Evolutionary conservation across 495 filamentous ascomycete species (phyloP), one percentile per base, ranked within the genome.

Genomic region (Talaromyces liani): DNA sequence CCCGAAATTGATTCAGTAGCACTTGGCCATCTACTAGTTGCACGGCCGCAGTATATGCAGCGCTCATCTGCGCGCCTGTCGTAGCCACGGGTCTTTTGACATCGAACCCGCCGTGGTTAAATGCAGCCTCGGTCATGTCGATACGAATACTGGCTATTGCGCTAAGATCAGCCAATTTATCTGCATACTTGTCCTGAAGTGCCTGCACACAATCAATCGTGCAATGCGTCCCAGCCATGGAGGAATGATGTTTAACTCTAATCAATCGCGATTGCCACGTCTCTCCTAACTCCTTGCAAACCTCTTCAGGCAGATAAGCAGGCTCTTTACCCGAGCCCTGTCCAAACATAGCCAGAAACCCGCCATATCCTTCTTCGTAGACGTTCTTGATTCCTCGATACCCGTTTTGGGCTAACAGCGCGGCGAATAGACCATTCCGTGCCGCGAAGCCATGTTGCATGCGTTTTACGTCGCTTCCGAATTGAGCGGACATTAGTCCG

Each of bases 301-400:
- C 34, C 59, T 75, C 70, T 0, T 72, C 63, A 6, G 65, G 54
- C 29, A 64, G 33, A 47, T 68, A 80, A 4, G 62, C 61, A 5
- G 75, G 76, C 1, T 69, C 65, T 39, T 69, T 71, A 2, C 63
- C 69, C 20, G 62, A 71, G 0, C 75, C 77, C 24, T 71, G 53
- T n/a, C 70, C 68, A 61, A 80, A 81, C 61, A 65, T 73, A 9
- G 64, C 53, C 5, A 82, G 63, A 53, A 74, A 82, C 3, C 79
- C 79, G 12, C 78, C 79, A 29, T 81, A 80, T 7, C 58, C 63
- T 24, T 74, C 64, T 58, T 81, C 77, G 34, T 73, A 76, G 0
- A 81, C 73, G 47, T 78, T 73, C 60, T 78, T 75, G 53, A 82
- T 80, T 0, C 79, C 80, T 6, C 65, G 63, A 65, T 82, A 82